Percentiles rank a stretch among this genome's conserved stretches.
phyloP scores from a whole-genome alignment of 23 red algal genomes.

The Agarophyton chilense region DNA sequence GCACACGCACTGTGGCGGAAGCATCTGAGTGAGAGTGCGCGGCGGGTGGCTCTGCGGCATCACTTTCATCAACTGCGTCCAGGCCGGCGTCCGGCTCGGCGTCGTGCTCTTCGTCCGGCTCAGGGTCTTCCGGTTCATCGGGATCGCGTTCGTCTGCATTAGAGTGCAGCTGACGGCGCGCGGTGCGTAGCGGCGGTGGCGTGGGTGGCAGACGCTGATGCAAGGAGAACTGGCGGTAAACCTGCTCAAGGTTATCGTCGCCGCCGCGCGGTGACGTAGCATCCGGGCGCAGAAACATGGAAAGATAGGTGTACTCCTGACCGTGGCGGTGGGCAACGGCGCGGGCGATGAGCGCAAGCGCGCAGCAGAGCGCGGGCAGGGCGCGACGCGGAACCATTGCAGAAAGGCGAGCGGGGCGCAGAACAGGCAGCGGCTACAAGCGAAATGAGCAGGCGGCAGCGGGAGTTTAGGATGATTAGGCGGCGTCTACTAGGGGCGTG shows the following conservation, averaged over 20 bases:
- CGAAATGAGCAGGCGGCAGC: too few species aligned
- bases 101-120: not conserved
- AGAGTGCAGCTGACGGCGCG: not conserved
- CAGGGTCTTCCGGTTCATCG: not conserved
- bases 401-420: not conserved
- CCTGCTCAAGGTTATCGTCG: conserved; percentile 27
- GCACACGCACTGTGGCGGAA: not conserved
- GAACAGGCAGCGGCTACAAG: too few species aligned
- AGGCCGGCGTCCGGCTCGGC: not conserved
- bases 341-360: not conserved
- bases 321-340: not conserved
- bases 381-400: not conserved
- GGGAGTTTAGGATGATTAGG: too few species aligned
- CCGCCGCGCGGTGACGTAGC: not conserved
- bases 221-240: not conserved
- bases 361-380: not conserved
- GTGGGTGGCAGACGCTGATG: not conserved
- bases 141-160: not conserved
- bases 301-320: conserved; percentile 44
- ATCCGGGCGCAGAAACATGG: conserved; percentile 35
- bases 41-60: not conserved
- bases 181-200: not conserved
- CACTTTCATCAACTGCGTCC: conserved; percentile 11
- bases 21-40: not conserved
- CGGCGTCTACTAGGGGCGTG: too few species aligned